These are phyloP conservation scores for Eudorina sp. DNA, from an alignment of 139 green algal species.

Conservation along the genomic window DNA sequence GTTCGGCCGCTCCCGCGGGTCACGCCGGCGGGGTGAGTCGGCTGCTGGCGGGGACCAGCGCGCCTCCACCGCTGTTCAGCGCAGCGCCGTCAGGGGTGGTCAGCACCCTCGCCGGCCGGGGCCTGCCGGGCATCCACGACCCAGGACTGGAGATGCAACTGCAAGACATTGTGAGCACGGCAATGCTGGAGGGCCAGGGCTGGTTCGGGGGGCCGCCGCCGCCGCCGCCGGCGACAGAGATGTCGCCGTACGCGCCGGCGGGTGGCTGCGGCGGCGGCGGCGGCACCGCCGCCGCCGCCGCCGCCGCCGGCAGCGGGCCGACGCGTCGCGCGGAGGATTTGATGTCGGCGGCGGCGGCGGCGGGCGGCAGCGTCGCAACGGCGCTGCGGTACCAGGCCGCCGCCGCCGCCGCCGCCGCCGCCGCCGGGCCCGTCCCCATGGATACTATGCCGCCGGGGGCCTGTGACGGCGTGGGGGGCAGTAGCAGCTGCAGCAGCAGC, in stretches of 20 bases:
- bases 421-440: background rate
- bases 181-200: background rate
- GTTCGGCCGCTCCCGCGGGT: background rate
- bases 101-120: background rate
- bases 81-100: background rate
- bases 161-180: conserved; percentile 30
- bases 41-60: background rate
- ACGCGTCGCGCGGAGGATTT: background rate
- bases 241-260: background rate
- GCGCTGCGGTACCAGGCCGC: background rate
- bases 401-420: background rate
- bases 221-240: background rate
- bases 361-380: no score
- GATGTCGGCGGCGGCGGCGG: background rate
- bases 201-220: background rate
- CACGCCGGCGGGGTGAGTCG: no score
- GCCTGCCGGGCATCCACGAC: background rate
- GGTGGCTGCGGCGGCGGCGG: background rate
- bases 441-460: background rate
- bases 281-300: background rate
- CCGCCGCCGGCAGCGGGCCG: background rate
- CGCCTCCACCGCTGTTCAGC: background rate
- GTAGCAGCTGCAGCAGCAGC: conserved; percentile 9
- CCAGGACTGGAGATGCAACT: conserved; percentile 21
- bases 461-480: background rate